A percentile compares a stretch with the other conserved stretches of the same genome.
Evolutionary conservation across 2,329 filamentous ascomycete genomes (phyloP).

Genomic region (Thyridium curvatum): DNA sequence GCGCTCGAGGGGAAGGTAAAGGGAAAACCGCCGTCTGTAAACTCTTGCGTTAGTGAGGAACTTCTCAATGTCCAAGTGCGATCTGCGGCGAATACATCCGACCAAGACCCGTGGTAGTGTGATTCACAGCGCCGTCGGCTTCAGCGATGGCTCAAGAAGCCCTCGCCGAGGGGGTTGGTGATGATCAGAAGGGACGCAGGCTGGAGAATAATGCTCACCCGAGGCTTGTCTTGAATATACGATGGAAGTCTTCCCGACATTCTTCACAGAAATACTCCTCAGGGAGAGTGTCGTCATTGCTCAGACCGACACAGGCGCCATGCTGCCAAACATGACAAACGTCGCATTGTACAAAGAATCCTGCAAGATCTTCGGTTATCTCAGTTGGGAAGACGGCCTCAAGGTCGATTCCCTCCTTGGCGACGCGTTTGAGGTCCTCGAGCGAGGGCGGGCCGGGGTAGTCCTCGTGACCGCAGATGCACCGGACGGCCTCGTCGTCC

Average conservation of each 20-base stretch:
- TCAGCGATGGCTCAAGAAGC: too few relatives aligned
- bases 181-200: too few relatives aligned
- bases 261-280: conserved; percentile 98
- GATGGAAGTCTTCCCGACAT: conserved; percentile 88
- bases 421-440: conserved; percentile 41
- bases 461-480: conserved; percentile 89
- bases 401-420: conserved; percentile 51
- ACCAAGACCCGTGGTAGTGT: too few relatives aligned
- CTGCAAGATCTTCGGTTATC: conserved; percentile 79
- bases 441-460: conserved; percentile 78
- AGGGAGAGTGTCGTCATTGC: conserved; percentile 85
- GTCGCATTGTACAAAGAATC: conserved; percentile 97
- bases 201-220: conserved; percentile 55
- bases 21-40: conserved; percentile 57
- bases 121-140: too few relatives aligned
- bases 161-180: too few relatives aligned
- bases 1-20: conserved; percentile 56
- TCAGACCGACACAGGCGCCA: conserved; percentile 93
- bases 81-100: too few relatives aligned
- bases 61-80: too few relatives aligned
- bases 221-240: conserved; percentile 70
- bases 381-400: conserved; percentile 54
- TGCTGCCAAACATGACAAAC: conserved; percentile 98
- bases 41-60: conserved; percentile 34
- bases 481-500: conserved; percentile 92